phyloP scores from a whole-genome alignment of 192 early-diverging fungal species.

The Backusella macrospora region DNA sequence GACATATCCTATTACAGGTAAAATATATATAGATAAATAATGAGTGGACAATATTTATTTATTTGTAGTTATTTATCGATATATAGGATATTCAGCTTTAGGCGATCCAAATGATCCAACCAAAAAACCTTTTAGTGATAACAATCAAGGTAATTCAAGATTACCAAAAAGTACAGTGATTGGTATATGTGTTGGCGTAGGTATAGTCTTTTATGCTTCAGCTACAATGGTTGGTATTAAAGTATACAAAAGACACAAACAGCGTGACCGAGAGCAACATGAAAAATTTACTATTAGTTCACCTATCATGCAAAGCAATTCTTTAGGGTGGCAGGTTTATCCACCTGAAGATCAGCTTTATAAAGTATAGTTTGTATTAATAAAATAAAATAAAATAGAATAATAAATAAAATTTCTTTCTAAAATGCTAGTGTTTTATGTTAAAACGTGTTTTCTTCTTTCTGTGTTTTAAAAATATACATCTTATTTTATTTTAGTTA shows the following conservation, averaged over 20 bases:
- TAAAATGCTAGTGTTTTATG: no score
- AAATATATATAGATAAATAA: neutral
- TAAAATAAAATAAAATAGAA: neutral
- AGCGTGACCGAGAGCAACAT: constrained; percentile 19
- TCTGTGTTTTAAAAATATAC: no score
- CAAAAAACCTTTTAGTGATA: neutral
- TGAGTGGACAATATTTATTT: neutral
- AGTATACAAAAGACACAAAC: constrained; percentile 36
- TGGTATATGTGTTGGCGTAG: constrained; percentile 38
- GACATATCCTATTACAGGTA: constrained; percentile 26
- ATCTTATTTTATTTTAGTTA: no score
- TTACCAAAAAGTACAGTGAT: constrained; percentile 34
- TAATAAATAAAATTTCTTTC: no score
- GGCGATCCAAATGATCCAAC: neutral
- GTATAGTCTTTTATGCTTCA: constrained; percentile 42
- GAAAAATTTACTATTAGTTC: constrained; percentile 37
- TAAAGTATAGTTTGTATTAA: neutral
- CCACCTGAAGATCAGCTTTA: constrained; percentile 8
- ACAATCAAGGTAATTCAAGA: neutral
- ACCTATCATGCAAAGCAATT: constrained; percentile 45
- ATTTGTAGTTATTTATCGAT: neutral
- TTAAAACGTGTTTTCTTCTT: no score
- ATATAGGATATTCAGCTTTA: neutral
- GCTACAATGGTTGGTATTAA: constrained; percentile 40
- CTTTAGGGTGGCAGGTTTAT: constrained; percentile 32